Evolutionary conservation across 2,329 filamentous ascomycete genomes (phyloP), one percentile per base, ranked within the genome.

Genomic region (Monilinia fructicola): DNA sequence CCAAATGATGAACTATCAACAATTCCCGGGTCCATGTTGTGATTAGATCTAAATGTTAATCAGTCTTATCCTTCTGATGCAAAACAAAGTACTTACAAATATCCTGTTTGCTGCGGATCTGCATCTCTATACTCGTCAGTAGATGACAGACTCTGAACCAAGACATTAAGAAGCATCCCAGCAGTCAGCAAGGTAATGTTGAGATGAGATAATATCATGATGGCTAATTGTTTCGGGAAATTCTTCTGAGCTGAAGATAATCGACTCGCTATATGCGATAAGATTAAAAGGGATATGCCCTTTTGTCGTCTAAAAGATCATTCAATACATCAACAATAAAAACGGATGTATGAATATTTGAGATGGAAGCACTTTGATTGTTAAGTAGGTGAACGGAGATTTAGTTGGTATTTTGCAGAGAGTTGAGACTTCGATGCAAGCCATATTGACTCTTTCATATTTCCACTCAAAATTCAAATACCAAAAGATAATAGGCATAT

Each of bases 21-120:
- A 11, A 87, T 77, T 18, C 82, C 79, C 0, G 86, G 86, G 71
- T 88, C 84, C 81, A 88, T 84, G 75, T 88, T 88, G 73, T 88
- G 85, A 72, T 85, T 87, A 28, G 60, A 18, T 14, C 60, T 63
- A 4, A 16, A 7, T 28, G 11, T 42, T 16, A 11, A 12, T 55
- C 11, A 63, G 35, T 44, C 3, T n/a, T 28, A 28, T n/a, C 40
- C 7, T 26, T 31, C 28, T 16, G 18, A 55, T 28, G 11, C 16
- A 1, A 42, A 10, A 12, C 1, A 40, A 28, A 31, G 2, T 31
- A 40, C 60, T 31, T 6, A 63, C 60, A 63, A 4, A 28, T 63
- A 63, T 40, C 60, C 60, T 44, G 60, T 63, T 44, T 63, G 60
- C 48, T 53, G 60, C 9, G 54, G 16, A 54, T 63, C 60, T 10